Conservation (phyloP, 306 rosid genomes). For the Vigna hirtella region DNA sequence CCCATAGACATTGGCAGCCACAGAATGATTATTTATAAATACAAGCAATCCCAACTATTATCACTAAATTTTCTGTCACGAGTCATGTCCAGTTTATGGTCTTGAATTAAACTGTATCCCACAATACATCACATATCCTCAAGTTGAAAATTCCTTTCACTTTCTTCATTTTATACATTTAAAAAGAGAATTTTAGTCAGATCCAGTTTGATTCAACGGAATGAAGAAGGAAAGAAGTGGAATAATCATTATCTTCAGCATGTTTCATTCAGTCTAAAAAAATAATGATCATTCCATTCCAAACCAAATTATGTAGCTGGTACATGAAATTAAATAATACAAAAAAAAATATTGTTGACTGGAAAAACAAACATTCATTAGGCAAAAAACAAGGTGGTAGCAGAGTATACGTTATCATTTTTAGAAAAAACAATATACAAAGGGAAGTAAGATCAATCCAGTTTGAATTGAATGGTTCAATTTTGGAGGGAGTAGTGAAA, state of each 20-base stretch:
- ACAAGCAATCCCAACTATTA: constrained; percentile 15
- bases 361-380: background rate
- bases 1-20: background rate
- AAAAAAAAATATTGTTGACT: background rate
- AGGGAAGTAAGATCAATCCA: background rate
- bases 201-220: background rate
- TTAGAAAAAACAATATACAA: background rate
- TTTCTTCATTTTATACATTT: constrained; percentile 8
- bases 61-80: constrained; percentile 14
- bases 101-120: constrained; percentile 14
- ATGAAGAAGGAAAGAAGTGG: constrained; percentile 13
- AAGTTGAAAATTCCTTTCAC: background rate
- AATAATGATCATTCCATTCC: background rate
- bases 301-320: background rate
- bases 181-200: constrained; percentile 4
- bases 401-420: constrained; percentile 12
- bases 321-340: background rate
- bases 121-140: background rate
- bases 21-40: constrained; percentile 6
- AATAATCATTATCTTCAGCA: constrained; percentile 18
- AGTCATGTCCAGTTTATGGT: background rate
- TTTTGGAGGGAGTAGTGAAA: constrained; percentile 13
- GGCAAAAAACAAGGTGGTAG: background rate
- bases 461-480: constrained; percentile 8
- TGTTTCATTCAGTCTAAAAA: constrained; percentile 17